Evolutionary conservation across 2,329 filamentous ascomycete species (phyloP).

Genomic region (Stromatinia cepivora): DNA sequence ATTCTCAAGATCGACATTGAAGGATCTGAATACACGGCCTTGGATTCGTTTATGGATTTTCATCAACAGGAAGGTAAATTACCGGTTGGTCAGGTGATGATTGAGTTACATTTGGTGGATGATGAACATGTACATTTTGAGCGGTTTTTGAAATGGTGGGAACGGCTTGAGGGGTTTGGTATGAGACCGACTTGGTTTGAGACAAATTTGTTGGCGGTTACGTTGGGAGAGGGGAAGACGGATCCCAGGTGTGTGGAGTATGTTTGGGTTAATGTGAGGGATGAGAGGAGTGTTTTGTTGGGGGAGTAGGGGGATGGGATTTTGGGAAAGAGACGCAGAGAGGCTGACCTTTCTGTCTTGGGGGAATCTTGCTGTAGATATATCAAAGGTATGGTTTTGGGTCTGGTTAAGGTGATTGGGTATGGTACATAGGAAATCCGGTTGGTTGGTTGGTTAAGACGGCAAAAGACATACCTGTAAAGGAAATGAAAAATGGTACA

Average conservation of each 20-base stretch:
- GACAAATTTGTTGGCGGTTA: slow-evolving; percentile 37
- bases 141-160: slow-evolving; percentile 38
- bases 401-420: not conserved
- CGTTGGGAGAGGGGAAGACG: slow-evolving; percentile 31
- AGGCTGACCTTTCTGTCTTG: not conserved
- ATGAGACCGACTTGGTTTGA: slow-evolving; percentile 39
- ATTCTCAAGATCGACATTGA: slow-evolving; percentile 47
- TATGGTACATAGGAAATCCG: not conserved
- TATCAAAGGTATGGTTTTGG: not conserved
- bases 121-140: slow-evolving; percentile 33
- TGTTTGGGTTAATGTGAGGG: slow-evolving; percentile 37
- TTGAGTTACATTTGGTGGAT: slow-evolving; percentile 37
- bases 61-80: slow-evolving; percentile 27
- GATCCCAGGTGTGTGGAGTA: slow-evolving; percentile 39
- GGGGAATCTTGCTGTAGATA: not conserved
- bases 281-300: slow-evolving; percentile 33
- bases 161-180: slow-evolving; percentile 37
- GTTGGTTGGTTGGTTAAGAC: not conserved
- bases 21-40: slow-evolving; percentile 41
- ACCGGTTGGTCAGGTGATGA: slow-evolving; percentile 37
- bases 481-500: not conserved
- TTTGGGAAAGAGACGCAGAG: not conserved
- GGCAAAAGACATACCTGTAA: not conserved
- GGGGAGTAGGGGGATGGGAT: slow-evolving; percentile 22
- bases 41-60: slow-evolving; percentile 37